Evolutionary conservation across 495 filamentous ascomycete genomes (phyloP).

Genomic region (Recurvomyces mirabilis): DNA sequence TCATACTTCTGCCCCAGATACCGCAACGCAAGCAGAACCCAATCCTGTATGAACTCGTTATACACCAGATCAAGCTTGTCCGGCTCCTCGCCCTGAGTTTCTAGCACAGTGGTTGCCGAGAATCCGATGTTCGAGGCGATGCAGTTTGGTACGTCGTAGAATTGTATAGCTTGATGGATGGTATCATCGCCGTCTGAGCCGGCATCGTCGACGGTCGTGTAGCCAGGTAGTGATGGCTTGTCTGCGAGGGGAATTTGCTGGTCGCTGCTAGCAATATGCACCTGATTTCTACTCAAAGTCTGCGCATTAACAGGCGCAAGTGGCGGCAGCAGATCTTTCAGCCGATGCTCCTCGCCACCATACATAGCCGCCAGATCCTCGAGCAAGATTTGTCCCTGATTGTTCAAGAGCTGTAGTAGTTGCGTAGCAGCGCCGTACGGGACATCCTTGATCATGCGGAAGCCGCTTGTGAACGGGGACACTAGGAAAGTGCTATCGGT

Average conservation of each 20-base stretch:
- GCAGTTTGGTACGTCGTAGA: conserved; percentile 71
- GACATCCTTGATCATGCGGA: conserved; percentile 69
- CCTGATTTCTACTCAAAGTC: neutral
- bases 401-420: conserved; percentile 64
- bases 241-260: conserved; percentile 20
- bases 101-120: conserved; percentile 20
- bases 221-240: conserved; percentile 49
- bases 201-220: conserved; percentile 78
- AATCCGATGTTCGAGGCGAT: conserved; percentile 57
- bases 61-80: conserved; percentile 77
- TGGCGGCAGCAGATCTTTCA: conserved; percentile 8
- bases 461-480: conserved; percentile 75
- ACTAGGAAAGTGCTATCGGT: conserved; percentile 72
- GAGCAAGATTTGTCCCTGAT: conserved; percentile 46
- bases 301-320: conserved; percentile 7
- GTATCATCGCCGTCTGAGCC: conserved; percentile 89
- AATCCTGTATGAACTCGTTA: conserved; percentile 77
- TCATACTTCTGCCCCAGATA: conserved; percentile 53
- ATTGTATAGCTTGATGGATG: conserved; percentile 59
- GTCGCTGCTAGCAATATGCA: no score
- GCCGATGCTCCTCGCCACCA: neutral
- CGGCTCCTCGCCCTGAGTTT: conserved; percentile 37
- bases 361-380: conserved; percentile 10
- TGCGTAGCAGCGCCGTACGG: conserved; percentile 60
- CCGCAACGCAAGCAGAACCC: conserved; percentile 59